phyloP scores from a whole-genome alignment of 2,329 filamentous ascomycete species.

The Parascedosporium putredinis region DNA sequence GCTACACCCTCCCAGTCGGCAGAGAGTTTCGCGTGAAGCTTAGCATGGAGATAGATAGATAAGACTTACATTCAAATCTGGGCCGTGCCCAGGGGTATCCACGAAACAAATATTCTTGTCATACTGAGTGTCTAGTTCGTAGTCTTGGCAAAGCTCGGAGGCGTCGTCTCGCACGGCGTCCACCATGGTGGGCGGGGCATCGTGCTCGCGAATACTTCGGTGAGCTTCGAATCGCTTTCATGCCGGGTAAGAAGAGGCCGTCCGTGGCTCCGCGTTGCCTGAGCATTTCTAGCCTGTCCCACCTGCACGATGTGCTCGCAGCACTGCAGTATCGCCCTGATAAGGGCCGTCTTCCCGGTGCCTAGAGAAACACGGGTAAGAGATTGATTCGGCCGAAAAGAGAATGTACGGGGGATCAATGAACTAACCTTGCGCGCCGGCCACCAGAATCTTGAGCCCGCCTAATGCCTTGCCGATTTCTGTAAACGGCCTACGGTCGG shows the following conservation, averaged over 20 bases:
- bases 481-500: conserved; percentile 79
- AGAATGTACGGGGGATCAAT: too few relatives aligned
- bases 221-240: conserved; percentile 26
- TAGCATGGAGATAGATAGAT: neutral
- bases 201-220: conserved; percentile 69
- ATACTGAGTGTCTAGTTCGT: conserved; percentile 52
- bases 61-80: conserved; percentile 12
- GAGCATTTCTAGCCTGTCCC: conserved; percentile 40
- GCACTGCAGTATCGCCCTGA: conserved; percentile 75
- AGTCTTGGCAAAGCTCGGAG: conserved; percentile 36
- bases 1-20: too few relatives aligned
- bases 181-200: conserved; percentile 85
- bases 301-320: conserved; percentile 93
- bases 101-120: conserved; percentile 93
- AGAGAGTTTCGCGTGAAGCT: neutral
- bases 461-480: conserved; percentile 75
- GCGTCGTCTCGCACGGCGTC: conserved; percentile 55
- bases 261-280: conserved; percentile 7
- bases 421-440: conserved; percentile 45
- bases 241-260: conserved; percentile 4
- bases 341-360: conserved; percentile 79
- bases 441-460: conserved; percentile 78
- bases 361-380: conserved; percentile 34
- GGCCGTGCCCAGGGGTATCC: conserved; percentile 52
- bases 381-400: neutral